phyloP scores from a whole-genome alignment of 2,329 filamentous ascomycete genomes.

The Ophiognomonia clavigignenti-juglandacearum region DNA sequence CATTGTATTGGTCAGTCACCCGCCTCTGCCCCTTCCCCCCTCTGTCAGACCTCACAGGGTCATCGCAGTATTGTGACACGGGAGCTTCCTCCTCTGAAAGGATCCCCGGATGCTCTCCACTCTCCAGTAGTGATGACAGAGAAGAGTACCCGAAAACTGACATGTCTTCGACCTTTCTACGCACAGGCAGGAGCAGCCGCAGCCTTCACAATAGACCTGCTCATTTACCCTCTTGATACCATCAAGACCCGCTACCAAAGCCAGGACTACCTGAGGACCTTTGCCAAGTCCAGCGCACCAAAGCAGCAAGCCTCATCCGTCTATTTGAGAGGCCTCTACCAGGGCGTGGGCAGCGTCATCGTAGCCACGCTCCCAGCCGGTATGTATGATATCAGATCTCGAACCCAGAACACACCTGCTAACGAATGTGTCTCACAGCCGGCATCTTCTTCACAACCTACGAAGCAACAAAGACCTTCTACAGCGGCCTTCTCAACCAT shows the following conservation, averaged over 20 bases:
- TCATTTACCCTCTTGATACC: slow-evolving; percentile 85
- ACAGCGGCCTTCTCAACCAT: slow-evolving; percentile 45
- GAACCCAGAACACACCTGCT: background rate
- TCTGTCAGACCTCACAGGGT: too few species aligned
- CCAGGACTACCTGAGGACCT: slow-evolving; percentile 66
- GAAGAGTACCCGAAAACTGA: background rate
- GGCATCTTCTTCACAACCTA: slow-evolving; percentile 90
- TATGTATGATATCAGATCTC: slow-evolving; percentile 33
- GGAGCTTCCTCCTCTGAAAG: too few species aligned
- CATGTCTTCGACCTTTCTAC: background rate
- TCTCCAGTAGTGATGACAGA: background rate
- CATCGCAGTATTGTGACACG: too few species aligned
- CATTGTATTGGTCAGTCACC: slow-evolving; percentile 12
- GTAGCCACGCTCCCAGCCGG: slow-evolving; percentile 78
- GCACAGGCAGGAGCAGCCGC: slow-evolving; percentile 74
- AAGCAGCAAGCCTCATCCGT: slow-evolving; percentile 45
- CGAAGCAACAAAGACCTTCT: slow-evolving; percentile 65
- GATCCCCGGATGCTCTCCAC: background rate
- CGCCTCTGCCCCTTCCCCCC: too few species aligned
- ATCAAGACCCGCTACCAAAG: slow-evolving; percentile 84
- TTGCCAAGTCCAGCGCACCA: slow-evolving; percentile 51
- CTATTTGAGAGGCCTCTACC: slow-evolving; percentile 70
- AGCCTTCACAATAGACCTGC: slow-evolving; percentile 78
- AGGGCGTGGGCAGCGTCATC: slow-evolving; percentile 81
- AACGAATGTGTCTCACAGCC: slow-evolving; percentile 32